Base-by-base conservation (phyloP, 2,329 filamentous ascomycete species). In the Colletotrichum tamarilloi region DNA sequence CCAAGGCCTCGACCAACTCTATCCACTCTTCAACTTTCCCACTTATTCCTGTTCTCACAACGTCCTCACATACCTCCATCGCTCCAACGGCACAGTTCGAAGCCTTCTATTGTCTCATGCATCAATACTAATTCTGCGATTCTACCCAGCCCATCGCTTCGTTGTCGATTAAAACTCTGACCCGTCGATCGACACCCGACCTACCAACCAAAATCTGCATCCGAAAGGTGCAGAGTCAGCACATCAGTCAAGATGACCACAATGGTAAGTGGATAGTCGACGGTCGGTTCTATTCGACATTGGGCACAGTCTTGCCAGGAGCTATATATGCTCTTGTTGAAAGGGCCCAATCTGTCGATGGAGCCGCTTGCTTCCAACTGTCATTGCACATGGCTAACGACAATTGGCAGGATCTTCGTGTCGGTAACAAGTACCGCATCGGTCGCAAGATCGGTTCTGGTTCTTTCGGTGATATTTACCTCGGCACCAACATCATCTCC, bases 341-440 rank as follows among this genome's bases (percentile, higher is more conserved):
- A 49, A 49, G 19, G 11, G 42, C 42, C 4, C 42, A 22, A 49
- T 22, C 5, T 49, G 19, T 49, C 19, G 19, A 49, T 19, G 19
- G 42, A 49, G 19, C 7, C 42, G 8, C 30, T n/a, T 19, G 7
- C n/a, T 19, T 9, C 26, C 62, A 53, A 30, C 12, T 26, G 5
- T 14, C 24, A 22, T n/a, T 22, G 28, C n/a, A 26, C 28, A 46
- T 55, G 26, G 46, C 77, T 80, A 76, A 80, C 73, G 3, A 62
- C 49, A 7, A 42, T 30, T 30, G 16, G 6, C 80, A 98, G 96
- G 97, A 99, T 91, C 92, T 99, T 81, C 95, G 97, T 82, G 97
- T 99, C 86, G 97, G 97, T 86, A 98, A 98, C 85, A 98, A 99
- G 84, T 99, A 99, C 92, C 95, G 97, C 80, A 98, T 99, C 85